Percentiles rank a stretch among this genome's conserved stretches.
phyloP scores from a whole-genome alignment of 768 basidiomycete species.

The Lactarius evosmus region DNA sequence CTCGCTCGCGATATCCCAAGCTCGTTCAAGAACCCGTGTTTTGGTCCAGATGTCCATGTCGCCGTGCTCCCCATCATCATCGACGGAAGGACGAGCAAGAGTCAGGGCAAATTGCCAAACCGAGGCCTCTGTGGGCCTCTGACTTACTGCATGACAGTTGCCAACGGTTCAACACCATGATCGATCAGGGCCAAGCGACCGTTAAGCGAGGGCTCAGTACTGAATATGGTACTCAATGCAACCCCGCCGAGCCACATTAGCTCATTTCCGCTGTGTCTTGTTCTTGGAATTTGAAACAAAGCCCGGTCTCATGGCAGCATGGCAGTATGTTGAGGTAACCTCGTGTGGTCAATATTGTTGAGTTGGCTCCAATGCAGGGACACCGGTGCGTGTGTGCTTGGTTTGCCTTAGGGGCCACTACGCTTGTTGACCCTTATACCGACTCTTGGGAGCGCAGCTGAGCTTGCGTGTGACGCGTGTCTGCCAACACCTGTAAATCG shows the following conservation, averaged over 20 bases:
- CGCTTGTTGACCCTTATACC: neutral
- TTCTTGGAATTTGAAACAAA: neutral
- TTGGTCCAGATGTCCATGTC: neutral
- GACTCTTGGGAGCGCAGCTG: neutral
- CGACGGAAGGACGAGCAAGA: neutral
- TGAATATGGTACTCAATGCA: no score
- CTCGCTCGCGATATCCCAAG: neutral
- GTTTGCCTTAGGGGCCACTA: neutral
- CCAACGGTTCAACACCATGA: neutral
- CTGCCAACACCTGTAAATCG: neutral
- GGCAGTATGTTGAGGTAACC: neutral
- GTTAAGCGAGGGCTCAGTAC: constrained; percentile 19
- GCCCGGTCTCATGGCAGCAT: neutral
- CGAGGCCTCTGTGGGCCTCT: neutral
- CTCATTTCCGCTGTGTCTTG: neutral
- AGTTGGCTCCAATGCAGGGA: neutral
- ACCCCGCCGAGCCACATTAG: constrained; percentile 8
- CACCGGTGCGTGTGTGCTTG: neutral
- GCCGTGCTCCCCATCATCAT: neutral
- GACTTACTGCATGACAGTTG: constrained; percentile 16
- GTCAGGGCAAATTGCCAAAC: neutral
- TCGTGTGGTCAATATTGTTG: neutral
- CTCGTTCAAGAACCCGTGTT: neutral
- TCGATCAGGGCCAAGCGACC: constrained; percentile 17
- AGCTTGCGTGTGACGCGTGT: constrained; percentile 6